These are phyloP conservation scores for Allomyces macrogynus DNA, from an alignment of 192 early-diverging fungal genomes.

Conservation along the genomic window DNA sequence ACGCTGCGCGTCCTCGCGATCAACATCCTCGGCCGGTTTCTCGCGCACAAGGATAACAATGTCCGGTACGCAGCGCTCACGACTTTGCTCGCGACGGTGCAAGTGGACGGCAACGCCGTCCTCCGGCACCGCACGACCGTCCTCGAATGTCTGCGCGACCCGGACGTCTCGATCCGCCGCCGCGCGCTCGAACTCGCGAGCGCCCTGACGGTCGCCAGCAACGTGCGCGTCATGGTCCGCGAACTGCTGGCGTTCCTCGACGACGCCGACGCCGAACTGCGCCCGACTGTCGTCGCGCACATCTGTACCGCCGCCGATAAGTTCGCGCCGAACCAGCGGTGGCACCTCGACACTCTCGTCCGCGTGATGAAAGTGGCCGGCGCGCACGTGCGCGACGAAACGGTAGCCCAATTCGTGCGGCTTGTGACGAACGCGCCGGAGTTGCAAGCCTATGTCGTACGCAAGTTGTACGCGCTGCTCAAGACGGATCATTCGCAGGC, in stretches of 20 bases:
- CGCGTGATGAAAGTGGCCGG: conserved; percentile 63
- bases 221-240: conserved; percentile 75
- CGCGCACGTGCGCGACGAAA: conserved; percentile 48
- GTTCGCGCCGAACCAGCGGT: conserved; percentile 83
- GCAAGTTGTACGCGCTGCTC: conserved; percentile 70
- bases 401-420: conserved; percentile 72
- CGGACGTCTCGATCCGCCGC: conserved; percentile 88
- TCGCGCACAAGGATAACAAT: conserved; percentile 91
- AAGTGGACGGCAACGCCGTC: conserved; percentile 76
- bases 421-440: conserved; percentile 53
- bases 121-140: conserved; percentile 95
- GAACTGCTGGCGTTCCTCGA: conserved; percentile 88
- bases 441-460: conserved; percentile 75
- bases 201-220: conserved; percentile 82
- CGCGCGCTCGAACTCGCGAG: conserved; percentile 89
- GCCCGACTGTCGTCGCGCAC: conserved; percentile 67
- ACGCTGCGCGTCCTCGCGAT: conserved; percentile 85
- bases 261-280: conserved; percentile 73
- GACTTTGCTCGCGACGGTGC: conserved; percentile 72
- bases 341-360: conserved; percentile 90
- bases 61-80: conserved; percentile 92
- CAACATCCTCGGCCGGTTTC: conserved; percentile 91
- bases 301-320: conserved; percentile 78
- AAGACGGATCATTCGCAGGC: conserved; percentile 50
- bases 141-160: conserved; percentile 82